These are phyloP conservation scores for Alternaria hordeiaustralica DNA, from an alignment of 2,329 filamentous ascomycete genomes.

Conservation along the genomic window DNA sequence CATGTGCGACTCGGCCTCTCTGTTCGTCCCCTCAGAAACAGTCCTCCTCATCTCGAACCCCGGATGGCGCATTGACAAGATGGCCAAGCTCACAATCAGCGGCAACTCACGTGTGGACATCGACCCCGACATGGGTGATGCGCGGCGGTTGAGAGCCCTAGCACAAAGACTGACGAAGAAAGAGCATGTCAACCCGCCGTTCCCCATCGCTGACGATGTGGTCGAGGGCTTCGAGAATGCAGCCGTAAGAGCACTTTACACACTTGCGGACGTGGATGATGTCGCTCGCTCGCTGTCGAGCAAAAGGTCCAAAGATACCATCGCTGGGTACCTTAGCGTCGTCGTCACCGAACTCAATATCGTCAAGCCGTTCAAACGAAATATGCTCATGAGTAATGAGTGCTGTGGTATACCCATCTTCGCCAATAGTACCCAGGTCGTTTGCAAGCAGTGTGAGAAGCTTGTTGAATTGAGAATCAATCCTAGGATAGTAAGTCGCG, in stretches of 20 bases:
- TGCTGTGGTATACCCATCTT: constrained; percentile 63
- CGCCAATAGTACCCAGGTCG: constrained; percentile 53
- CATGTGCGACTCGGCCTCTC: constrained; percentile 53
- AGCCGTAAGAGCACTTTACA: constrained; percentile 49
- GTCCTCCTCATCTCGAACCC: constrained; percentile 60
- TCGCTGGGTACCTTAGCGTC: constrained; percentile 55
- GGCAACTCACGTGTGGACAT: constrained; percentile 61
- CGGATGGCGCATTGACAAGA: constrained; percentile 48
- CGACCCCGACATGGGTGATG: constrained; percentile 61
- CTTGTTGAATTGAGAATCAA: constrained; percentile 49
- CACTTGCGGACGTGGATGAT: constrained; percentile 54
- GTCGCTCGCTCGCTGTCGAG: constrained; percentile 39
- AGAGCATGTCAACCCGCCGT: constrained; percentile 59
- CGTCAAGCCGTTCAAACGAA: constrained; percentile 48
- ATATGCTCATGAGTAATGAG: constrained; percentile 55
- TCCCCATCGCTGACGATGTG: constrained; percentile 49
- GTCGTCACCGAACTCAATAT: constrained; percentile 53
- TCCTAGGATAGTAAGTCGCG: constrained; percentile 47
- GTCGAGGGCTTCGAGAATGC: constrained; percentile 28
- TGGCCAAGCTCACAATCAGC: constrained; percentile 45
- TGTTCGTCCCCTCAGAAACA: constrained; percentile 58
- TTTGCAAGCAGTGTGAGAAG: constrained; percentile 53
- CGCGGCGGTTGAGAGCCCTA: constrained; percentile 60
- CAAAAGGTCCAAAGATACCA: constrained; percentile 39
- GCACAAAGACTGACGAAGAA: constrained; percentile 56